Evolutionary conservation across 768 basidiomycete genomes (phyloP).

Genomic region (Leccinum boreale): DNA sequence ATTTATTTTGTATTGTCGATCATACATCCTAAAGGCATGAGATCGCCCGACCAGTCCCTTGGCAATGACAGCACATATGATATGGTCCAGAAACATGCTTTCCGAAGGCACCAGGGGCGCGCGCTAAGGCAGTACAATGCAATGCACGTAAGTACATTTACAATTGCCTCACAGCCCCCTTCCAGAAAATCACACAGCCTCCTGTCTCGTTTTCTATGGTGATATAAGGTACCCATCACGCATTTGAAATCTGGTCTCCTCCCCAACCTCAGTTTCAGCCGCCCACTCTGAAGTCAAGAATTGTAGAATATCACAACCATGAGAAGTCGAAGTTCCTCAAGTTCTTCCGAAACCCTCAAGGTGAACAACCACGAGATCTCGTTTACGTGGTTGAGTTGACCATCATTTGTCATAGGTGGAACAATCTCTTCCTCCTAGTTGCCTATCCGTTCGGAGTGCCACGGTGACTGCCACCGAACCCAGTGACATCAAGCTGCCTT

Average conservation of each 20-base stretch:
- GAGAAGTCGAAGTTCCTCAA: neutral
- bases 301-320: neutral
- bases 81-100: neutral
- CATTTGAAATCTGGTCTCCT: neutral
- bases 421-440: neutral
- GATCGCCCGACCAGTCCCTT: neutral
- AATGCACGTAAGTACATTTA: neutral
- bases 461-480: neutral
- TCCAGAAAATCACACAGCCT: neutral
- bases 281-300: too few species aligned
- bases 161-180: neutral
- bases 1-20: neutral
- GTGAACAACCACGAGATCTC: neutral
- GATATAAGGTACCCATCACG: neutral
- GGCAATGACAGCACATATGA: neutral
- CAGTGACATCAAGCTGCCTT: neutral
- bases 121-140: neutral
- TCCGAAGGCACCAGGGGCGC: neutral
- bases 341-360: neutral
- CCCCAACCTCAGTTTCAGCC: neutral
- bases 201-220: neutral
- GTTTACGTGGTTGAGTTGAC: neutral
- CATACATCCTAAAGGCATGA: neutral
- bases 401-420: neutral
- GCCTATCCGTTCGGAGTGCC: neutral